Conservation (phyloP, 257 asterid species). For the Jacaranda mimosifolia region DNA sequence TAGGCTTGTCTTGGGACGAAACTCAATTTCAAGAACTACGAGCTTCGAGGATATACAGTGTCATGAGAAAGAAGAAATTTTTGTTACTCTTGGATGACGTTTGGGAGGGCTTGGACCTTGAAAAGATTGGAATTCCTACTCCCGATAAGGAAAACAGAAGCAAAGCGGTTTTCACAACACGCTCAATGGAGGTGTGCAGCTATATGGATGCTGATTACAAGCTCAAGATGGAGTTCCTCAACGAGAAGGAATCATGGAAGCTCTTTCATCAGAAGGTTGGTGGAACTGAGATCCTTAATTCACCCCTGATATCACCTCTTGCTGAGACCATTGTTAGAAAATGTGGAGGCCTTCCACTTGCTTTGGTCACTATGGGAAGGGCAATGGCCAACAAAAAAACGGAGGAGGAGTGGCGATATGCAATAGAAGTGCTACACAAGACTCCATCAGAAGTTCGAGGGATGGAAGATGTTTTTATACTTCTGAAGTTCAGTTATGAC, state of each 20-base stretch:
- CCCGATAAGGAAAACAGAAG: constrained; percentile 49
- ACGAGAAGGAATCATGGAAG: constrained; percentile 51
- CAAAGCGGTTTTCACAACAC: constrained; percentile 56
- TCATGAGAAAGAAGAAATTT: constrained; percentile 55
- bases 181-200: constrained; percentile 53
- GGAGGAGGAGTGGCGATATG: constrained; percentile 53
- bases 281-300: constrained; percentile 33
- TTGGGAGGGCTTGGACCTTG: constrained; percentile 60
- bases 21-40: constrained; percentile 48
- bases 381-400: constrained; percentile 57
- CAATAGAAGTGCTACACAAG: constrained; percentile 48
- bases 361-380: constrained; percentile 57
- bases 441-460: constrained; percentile 60
- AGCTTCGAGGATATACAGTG: constrained; percentile 47
- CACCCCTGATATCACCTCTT: constrained; percentile 30
- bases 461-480: constrained; percentile 58
- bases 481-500: constrained; percentile 54
- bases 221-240: constrained; percentile 54
- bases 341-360: constrained; percentile 66
- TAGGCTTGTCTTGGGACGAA: constrained; percentile 60
- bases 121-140: constrained; percentile 53
- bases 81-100: constrained; percentile 57
- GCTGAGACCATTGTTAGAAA: constrained; percentile 52
- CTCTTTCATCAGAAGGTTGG: constrained; percentile 54
- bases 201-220: constrained; percentile 54